Evolutionary conservation across 2,329 filamentous ascomycete genomes (phyloP).

Genomic region (Ilyonectria destructans): DNA sequence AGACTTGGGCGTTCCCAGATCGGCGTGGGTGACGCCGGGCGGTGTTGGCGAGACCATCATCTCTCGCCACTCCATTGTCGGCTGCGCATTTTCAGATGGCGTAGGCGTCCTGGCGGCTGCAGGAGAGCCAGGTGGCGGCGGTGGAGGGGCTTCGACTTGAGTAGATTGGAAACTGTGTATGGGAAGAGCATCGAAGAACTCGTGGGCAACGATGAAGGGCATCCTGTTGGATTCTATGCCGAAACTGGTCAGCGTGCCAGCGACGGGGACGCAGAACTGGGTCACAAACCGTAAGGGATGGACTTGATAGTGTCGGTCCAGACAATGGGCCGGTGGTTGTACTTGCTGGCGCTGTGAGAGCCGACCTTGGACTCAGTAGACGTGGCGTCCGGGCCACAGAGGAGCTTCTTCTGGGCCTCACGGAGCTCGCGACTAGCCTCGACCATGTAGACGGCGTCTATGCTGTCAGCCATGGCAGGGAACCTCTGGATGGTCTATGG

Average conservation of each 20-base stretch:
- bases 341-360: constrained; percentile 82
- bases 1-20: constrained; percentile 69
- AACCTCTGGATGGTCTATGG: constrained; percentile 88
- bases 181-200: constrained; percentile 98
- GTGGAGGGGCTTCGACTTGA: constrained; percentile 53
- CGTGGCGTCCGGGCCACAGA: constrained; percentile 81
- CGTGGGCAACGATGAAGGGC: constrained; percentile 96
- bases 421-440: constrained; percentile 91
- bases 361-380: constrained; percentile 82
- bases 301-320: constrained; percentile 93
- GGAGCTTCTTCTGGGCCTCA: constrained; percentile 82
- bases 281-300: constrained; percentile 76
- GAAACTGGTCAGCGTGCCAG: constrained; percentile 10
- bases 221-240: constrained; percentile 75
- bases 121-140: constrained; percentile 52
- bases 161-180: constrained; percentile 95
- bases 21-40: constrained; percentile 67
- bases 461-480: constrained; percentile 80
- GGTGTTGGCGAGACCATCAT: constrained; percentile 82
- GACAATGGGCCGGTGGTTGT: constrained; percentile 81
- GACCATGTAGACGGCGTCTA: constrained; percentile 93
- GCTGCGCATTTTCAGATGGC: constrained; percentile 59
- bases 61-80: constrained; percentile 81
- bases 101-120: constrained; percentile 55
- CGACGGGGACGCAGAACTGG: not conserved